These are phyloP conservation scores for Passalora sequoiae DNA, from an alignment of 2,329 filamentous ascomycete species.

Conservation along the genomic window DNA sequence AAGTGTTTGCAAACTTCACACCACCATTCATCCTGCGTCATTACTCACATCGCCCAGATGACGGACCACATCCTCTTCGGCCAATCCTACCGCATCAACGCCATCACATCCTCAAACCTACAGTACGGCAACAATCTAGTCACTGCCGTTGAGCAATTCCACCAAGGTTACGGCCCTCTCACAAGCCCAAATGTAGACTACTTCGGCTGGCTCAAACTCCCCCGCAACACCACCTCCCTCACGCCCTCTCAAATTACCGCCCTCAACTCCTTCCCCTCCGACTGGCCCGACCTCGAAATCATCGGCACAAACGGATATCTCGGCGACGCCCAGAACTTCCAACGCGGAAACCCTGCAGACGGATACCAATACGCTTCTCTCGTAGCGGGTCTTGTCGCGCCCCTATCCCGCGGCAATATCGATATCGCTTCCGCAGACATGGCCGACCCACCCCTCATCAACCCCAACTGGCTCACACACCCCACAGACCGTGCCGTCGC, in stretches of 20 bases:
- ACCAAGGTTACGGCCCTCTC: conserved; percentile 16
- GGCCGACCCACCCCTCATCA: conserved; percentile 26
- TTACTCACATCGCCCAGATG: no score
- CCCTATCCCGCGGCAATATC: conserved; percentile 10
- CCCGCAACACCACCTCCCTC: conserved; percentile 10
- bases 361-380: conserved; percentile 36
- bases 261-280: conserved; percentile 13
- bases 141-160: conserved; percentile 4
- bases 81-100: conserved; percentile 12
- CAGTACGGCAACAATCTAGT: conserved; percentile 4
- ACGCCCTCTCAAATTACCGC: conserved; percentile 7
- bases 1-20: no score
- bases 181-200: conserved; percentile 14
- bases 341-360: conserved; percentile 26
- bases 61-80: conserved; percentile 15
- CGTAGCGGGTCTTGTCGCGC: conserved; percentile 7
- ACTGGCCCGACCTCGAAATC: conserved; percentile 21
- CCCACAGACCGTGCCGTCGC: conserved; percentile 31
- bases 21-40: no score
- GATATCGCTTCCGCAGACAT: conserved; percentile 8
- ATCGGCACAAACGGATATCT: conserved; percentile 11
- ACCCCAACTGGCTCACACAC: conserved; percentile 34
- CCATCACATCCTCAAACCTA: no score
- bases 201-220: conserved; percentile 19
- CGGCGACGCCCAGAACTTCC: conserved; percentile 20